Base-by-base conservation (phyloP, 805 yeast species). In the Sugiyamaella qingdaonensis region DNA sequence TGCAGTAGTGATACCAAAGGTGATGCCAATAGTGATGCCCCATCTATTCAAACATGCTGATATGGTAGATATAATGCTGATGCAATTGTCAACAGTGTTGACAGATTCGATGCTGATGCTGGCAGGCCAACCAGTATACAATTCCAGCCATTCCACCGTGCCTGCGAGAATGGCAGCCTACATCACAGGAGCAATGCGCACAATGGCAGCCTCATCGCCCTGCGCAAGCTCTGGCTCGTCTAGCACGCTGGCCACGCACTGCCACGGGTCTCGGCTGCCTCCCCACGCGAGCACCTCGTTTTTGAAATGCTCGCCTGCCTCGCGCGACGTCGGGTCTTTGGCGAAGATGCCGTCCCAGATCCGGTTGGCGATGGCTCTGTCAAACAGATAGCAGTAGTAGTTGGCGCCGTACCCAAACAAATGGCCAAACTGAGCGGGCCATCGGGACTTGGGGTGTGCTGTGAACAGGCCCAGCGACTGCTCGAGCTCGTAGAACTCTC, bases 351-450 rank as follows among this genome's bases (percentile, higher is more conserved):
- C 82, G 10, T 78, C 75, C 91, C 96, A 94, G 1, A 92, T 78
- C 63, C 82, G 83, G 24, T 89, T 81, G 0, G 98, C 97, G 58
- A 94, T 87, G 5, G 96, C 97, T 37, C 97, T 73, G 69, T 94
- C 99, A 52, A 94, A 78, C 49, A 94, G 69, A 66, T 94, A 94
- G 31, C 96, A 86, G 70, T 94, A 94, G 65, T 94, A 94, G 0
- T 91, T 87, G 0, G 97, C 88, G 1, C 98, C 98, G 64, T 94
- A 94, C 0, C 96, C 89, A 60, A 86, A 87, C 39, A 94, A 71
- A 65, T 94, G 99, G 1, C 97, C 95, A 69, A 94, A 91, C 64
- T 85, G 88, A 1, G 95, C 97, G 53, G 88, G 95, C 96, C 97
- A 91, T 24, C 84, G 84, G 1, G 95, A 84, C 58, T 78, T 73